Percentiles rank a stretch among this genome's conserved stretches.
phyloP scores from a whole-genome alignment of 139 green algal genomes.

The Picochlorum sp. region DNA sequence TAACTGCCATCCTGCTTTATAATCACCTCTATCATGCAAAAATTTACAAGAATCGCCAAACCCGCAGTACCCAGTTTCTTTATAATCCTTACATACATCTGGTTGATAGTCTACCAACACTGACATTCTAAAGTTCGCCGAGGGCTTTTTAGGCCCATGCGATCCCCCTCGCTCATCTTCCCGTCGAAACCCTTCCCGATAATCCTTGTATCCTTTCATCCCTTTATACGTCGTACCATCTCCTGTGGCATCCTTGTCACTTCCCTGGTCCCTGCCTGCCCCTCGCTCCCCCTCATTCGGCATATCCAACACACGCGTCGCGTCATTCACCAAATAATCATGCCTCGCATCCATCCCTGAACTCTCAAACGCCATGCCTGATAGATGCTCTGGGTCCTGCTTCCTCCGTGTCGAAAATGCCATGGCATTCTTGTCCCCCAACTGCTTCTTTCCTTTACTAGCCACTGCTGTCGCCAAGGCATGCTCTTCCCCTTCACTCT shows the following conservation, averaged over 20 bases:
- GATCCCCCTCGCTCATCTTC: conserved; percentile 61
- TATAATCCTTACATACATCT: conserved; percentile 99
- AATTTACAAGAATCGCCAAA: conserved; percentile 99
- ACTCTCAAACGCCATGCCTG: conserved; percentile 20
- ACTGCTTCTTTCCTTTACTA: conserved; percentile 1
- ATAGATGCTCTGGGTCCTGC: conserved; percentile 10
- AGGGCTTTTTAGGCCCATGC: conserved; percentile 78
- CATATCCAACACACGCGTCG: conserved; percentile 56
- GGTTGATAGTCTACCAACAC: conserved; percentile 94
- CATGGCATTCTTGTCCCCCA: not conserved
- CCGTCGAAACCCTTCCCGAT: conserved; percentile 55
- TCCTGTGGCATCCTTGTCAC: conserved; percentile 18
- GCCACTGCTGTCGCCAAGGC: not conserved
- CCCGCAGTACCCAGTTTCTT: conserved; percentile 92
- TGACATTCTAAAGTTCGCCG: conserved; percentile 53
- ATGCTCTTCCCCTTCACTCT: not conserved
- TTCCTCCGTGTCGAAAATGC: conserved; percentile 8
- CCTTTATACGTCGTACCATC: conserved; percentile 61
- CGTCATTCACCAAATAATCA: conserved; percentile 19
- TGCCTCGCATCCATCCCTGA: conserved; percentile 5
- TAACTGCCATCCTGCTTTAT: conserved; percentile 93
- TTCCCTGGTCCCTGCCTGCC: not conserved
- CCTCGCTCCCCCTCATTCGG: conserved; percentile 37
- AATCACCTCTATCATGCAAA: conserved; percentile 95
- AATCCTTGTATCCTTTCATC: conserved; percentile 73